Evolutionary conservation across 2,329 filamentous ascomycete genomes (phyloP).

Genomic region (Phaeosphaeriaceae sp.): DNA sequence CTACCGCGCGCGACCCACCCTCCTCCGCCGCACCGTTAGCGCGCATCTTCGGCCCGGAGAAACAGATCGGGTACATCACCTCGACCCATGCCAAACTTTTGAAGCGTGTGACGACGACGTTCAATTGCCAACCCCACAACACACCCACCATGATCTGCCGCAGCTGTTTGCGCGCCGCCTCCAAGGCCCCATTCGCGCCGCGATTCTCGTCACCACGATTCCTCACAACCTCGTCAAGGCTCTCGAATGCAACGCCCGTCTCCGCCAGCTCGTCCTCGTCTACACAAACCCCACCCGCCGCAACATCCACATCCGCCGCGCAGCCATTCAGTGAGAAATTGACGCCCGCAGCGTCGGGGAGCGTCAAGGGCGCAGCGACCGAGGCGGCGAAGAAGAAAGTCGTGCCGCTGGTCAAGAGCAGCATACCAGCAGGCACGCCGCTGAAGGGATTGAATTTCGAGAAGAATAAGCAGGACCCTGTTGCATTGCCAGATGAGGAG

Average conservation of each 20-base stretch:
- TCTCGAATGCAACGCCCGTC: slow-evolving; percentile 34
- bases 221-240: slow-evolving; percentile 32
- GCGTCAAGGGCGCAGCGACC: slow-evolving; percentile 31
- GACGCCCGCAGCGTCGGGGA: slow-evolving; percentile 30
- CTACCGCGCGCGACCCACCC: background rate
- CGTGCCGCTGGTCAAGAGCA: slow-evolving; percentile 47
- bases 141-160: slow-evolving; percentile 48
- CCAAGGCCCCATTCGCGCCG: slow-evolving; percentile 24
- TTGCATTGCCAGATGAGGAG: slow-evolving; percentile 75
- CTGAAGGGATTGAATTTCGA: slow-evolving; percentile 79
- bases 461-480: slow-evolving; percentile 75
- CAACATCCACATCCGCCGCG: slow-evolving; percentile 54
- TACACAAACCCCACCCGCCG: slow-evolving; percentile 45
- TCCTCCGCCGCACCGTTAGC: background rate
- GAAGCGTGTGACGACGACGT: background rate
- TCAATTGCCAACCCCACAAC: slow-evolving; percentile 12
- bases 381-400: slow-evolving; percentile 37
- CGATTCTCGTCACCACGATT: slow-evolving; percentile 27
- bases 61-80: slow-evolving; percentile 2
- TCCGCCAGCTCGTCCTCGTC: slow-evolving; percentile 28
- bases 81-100: slow-evolving; percentile 24
- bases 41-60: slow-evolving; percentile 8
- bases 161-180: slow-evolving; percentile 45
- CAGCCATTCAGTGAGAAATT: slow-evolving; percentile 55
- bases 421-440: slow-evolving; percentile 71